phyloP scores from a whole-genome alignment of 2,329 filamentous ascomycete species.

The Colletotrichum limetticola region DNA sequence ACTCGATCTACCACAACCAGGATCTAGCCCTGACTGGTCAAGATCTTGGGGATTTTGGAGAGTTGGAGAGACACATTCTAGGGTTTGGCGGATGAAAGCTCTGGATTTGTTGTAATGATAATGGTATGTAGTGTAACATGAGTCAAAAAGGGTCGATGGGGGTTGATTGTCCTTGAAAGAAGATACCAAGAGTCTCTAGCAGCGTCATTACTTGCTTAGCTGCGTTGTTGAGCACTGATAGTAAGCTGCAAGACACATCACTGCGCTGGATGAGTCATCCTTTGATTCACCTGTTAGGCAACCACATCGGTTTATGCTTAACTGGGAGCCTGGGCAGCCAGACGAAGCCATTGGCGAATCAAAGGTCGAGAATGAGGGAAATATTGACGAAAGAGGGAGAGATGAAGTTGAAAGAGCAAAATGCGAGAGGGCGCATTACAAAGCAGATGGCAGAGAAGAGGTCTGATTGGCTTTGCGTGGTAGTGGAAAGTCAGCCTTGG shows the following conservation, averaged over 20 bases:
- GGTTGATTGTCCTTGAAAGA: neutral
- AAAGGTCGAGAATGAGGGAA: neutral
- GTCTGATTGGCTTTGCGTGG: neutral
- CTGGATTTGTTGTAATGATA: fast-evolving
- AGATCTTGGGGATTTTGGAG: constrained; percentile 23
- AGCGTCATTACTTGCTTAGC: neutral
- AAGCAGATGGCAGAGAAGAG: neutral
- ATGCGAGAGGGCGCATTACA: neutral
- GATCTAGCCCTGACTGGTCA: constrained; percentile 9
- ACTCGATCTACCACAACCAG: constrained; percentile 16
- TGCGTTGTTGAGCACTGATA: fast-evolving
- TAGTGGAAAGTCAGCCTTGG: neutral
- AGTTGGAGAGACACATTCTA: constrained; percentile 19
- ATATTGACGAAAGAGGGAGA: neutral
- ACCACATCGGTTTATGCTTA: neutral
- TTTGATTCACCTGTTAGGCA: neutral
- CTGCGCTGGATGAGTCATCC: neutral
- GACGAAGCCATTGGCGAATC: neutral
- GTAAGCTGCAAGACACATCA: neutral
- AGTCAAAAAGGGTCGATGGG: neutral
- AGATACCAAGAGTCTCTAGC: neutral
- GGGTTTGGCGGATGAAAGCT: neutral
- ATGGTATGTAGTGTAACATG: fast-evolving
- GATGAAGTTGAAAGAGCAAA: neutral
- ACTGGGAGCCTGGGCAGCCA: neutral